Evolutionary conservation across 306 rosid genomes (phyloP).

Genomic region (Cicer pinnatifidum): DNA sequence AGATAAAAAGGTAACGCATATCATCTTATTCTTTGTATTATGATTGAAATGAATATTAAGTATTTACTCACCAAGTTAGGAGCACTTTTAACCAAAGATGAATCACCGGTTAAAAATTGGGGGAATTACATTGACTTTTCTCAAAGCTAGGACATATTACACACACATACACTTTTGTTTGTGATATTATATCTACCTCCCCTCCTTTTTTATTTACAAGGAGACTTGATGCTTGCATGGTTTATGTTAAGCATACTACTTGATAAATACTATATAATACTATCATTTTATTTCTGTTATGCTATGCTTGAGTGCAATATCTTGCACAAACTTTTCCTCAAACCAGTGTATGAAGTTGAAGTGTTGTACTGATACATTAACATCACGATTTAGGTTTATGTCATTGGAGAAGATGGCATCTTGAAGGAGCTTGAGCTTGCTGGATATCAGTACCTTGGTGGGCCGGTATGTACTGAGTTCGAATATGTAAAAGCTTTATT

Average conservation of each 20-base stretch:
- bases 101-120: background rate
- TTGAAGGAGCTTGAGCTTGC: constrained; percentile 99
- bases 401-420: constrained; percentile 98
- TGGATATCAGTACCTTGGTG: constrained; percentile 93
- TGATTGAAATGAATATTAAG: constrained; percentile 14
- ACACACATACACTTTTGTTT: no score
- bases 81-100: background rate
- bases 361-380: constrained; percentile 43
- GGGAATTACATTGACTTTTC: no score
- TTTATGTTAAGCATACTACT: constrained; percentile 30
- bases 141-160: no score
- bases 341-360: constrained; percentile 30
- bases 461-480: constrained; percentile 69
- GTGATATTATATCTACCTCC: no score
- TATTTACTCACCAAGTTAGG: background rate
- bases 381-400: constrained; percentile 73
- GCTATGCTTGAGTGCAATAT: constrained; percentile 8
- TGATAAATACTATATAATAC: background rate
- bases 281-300: constrained; percentile 19
- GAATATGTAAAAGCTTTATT: constrained; percentile 7
- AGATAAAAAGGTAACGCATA: constrained; percentile 75
- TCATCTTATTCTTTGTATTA: background rate
- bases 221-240: background rate
- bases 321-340: constrained; percentile 13
- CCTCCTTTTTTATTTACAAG: no score